Evolutionary conservation across 2,329 filamentous ascomycete genomes (phyloP).

Genomic region (Colletotrichum graminicola): DNA sequence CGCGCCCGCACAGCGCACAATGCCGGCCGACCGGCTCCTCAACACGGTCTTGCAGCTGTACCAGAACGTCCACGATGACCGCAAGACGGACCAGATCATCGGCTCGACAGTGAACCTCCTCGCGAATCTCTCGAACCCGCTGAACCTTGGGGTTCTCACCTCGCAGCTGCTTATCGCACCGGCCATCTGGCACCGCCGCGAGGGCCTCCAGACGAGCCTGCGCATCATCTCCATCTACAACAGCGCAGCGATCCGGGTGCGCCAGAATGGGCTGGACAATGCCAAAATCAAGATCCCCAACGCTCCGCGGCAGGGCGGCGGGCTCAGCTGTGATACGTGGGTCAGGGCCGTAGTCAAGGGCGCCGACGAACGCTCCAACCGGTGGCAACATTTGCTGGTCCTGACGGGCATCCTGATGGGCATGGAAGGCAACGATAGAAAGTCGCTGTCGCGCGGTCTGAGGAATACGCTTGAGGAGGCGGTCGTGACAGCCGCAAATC

Average conservation of each 20-base stretch:
- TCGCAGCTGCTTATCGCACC: constrained; percentile 79
- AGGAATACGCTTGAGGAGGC: constrained; percentile 78
- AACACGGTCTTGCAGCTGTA: constrained; percentile 73
- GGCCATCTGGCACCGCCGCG: constrained; percentile 74
- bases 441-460: constrained; percentile 73
- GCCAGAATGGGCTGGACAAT: constrained; percentile 60
- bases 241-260: constrained; percentile 70
- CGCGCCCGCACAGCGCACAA: constrained; percentile 48
- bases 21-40: constrained; percentile 76
- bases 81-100: constrained; percentile 68
- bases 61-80: constrained; percentile 65
- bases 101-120: constrained; percentile 77
- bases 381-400: constrained; percentile 89
- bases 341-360: constrained; percentile 68
- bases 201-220: constrained; percentile 72
- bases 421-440: constrained; percentile 73
- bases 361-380: constrained; percentile 68
- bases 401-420: constrained; percentile 84
- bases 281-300: constrained; percentile 45
- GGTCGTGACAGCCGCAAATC: constrained; percentile 79
- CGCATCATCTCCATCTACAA: constrained; percentile 80
- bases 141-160: constrained; percentile 79
- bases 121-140: constrained; percentile 77
- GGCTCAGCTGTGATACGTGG: constrained; percentile 65
- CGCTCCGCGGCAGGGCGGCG: constrained; percentile 54